Evolutionary conservation across 495 filamentous ascomycete genomes (phyloP).

Genomic region (Aspergillus egyptiacus): DNA sequence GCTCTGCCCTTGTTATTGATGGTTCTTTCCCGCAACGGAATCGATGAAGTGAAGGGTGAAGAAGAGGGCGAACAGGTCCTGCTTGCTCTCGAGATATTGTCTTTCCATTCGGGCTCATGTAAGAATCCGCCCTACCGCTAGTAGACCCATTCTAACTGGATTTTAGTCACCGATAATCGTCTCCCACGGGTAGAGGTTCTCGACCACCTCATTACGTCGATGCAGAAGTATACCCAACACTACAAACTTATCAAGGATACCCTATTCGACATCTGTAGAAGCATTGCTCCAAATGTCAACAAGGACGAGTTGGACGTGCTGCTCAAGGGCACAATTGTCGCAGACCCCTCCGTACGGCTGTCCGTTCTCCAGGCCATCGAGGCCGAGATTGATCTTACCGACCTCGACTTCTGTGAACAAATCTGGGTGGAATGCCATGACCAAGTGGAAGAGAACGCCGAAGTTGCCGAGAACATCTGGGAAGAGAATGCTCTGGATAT

Average conservation of each 20-base stretch:
- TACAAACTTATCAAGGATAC: slow-evolving; percentile 93
- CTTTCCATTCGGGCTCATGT: slow-evolving; percentile 77
- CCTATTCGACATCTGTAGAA: slow-evolving; percentile 73
- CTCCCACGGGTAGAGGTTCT: slow-evolving; percentile 73
- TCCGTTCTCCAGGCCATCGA: slow-evolving; percentile 86
- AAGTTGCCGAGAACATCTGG: slow-evolving; percentile 83
- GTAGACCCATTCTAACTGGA: background rate
- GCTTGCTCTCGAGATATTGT: slow-evolving; percentile 82
- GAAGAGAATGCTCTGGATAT: slow-evolving; percentile 81
- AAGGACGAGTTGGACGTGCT: slow-evolving; percentile 63
- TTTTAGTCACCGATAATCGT: slow-evolving; percentile 53
- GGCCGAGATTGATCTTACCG: slow-evolving; percentile 83
- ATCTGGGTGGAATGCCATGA: slow-evolving; percentile 93
- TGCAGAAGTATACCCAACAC: slow-evolving; percentile 87
- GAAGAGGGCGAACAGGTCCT: slow-evolving; percentile 87
- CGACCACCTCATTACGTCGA: slow-evolving; percentile 61
- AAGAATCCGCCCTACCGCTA: slow-evolving; percentile 13
- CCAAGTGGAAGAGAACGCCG: slow-evolving; percentile 78
- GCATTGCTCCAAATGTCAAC: slow-evolving; percentile 68
- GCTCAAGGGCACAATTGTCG: slow-evolving; percentile 66
- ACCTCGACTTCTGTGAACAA: slow-evolving; percentile 76
- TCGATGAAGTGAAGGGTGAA: slow-evolving; percentile 53
- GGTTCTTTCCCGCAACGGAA: slow-evolving; percentile 69
- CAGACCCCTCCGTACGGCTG: slow-evolving; percentile 73
- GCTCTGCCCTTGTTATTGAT: slow-evolving; percentile 74